A percentile compares a stretch with the other conserved stretches of the same genome.
These are phyloP conservation scores for Telfairia occidentalis DNA, from an alignment of 331 rosid species.

Conservation along the genomic window DNA sequence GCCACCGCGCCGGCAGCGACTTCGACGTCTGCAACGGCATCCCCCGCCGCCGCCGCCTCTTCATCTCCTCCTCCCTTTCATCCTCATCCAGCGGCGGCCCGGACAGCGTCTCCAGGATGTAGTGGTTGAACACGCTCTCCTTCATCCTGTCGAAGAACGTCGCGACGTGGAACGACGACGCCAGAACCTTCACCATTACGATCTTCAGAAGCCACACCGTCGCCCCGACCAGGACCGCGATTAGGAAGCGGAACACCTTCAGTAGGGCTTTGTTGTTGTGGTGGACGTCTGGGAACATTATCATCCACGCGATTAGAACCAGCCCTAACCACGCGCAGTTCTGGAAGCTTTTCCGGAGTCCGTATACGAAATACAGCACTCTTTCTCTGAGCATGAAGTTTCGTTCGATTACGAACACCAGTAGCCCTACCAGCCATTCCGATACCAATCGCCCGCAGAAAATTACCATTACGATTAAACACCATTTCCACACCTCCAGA, in stretches of 20 bases:
- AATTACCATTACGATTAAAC: slow-evolving; percentile 37
- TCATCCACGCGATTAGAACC: slow-evolving; percentile 33
- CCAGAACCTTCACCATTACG: slow-evolving; percentile 32
- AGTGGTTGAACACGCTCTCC: slow-evolving; percentile 38
- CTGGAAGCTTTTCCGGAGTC: slow-evolving; percentile 38
- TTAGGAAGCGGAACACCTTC: slow-evolving; percentile 27
- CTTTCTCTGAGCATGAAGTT: slow-evolving; percentile 42
- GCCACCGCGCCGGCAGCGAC: slow-evolving; percentile 25
- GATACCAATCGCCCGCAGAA: slow-evolving; percentile 41
- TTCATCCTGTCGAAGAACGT: slow-evolving; percentile 45
- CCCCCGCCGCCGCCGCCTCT: neutral
- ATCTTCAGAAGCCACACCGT: slow-evolving; percentile 42
- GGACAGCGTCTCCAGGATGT: slow-evolving; percentile 34
- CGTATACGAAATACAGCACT: slow-evolving; percentile 38
- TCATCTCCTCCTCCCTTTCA: slow-evolving; percentile 15
- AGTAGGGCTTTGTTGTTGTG: slow-evolving; percentile 20
- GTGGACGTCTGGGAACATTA: slow-evolving; percentile 35
- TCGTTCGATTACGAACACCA: slow-evolving; percentile 35
- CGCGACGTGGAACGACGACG: slow-evolving; percentile 42
- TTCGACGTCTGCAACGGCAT: slow-evolving; percentile 15
- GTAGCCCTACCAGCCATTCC: slow-evolving; percentile 32
- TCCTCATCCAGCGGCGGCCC: slow-evolving; percentile 34
- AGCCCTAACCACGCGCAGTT: slow-evolving; percentile 42
- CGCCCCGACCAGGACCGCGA: slow-evolving; percentile 33
- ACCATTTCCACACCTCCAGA: slow-evolving; percentile 38